phyloP scores from a whole-genome alignment of 202 grass and related monocot genomes.

The Sporobolus alterniflorus region DNA sequence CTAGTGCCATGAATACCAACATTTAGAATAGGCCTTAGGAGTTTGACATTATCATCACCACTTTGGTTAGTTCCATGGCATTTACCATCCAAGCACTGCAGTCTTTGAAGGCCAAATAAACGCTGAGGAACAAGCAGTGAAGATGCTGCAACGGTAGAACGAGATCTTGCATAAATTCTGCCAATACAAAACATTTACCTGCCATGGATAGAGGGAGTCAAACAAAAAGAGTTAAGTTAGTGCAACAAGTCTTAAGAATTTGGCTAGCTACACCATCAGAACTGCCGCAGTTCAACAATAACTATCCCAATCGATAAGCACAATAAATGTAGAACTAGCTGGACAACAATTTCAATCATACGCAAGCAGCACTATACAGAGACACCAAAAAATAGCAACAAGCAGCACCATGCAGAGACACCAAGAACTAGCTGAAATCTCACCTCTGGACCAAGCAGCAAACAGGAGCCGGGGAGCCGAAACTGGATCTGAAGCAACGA shows the following conservation, averaged over 20 bases:
- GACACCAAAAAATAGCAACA: too few species aligned
- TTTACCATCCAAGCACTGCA: not conserved
- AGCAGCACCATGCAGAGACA: too few species aligned
- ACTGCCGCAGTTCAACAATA: not conserved
- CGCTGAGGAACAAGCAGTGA: not conserved
- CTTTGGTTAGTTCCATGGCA: not conserved
- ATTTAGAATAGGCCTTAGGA: slow-evolving; percentile 3
- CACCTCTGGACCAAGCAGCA: too few species aligned
- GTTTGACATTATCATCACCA: not conserved
- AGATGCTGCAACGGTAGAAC: not conserved
- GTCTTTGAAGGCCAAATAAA: not conserved
- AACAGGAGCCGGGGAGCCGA: too few species aligned
- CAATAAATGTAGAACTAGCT: not conserved
- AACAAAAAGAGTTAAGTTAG: not conserved
- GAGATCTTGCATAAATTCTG: slow-evolving; percentile 30
- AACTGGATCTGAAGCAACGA: too few species aligned
- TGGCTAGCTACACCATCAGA: not conserved
- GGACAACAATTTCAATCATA: too few species aligned
- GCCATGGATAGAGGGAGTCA: not conserved
- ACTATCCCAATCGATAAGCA: not conserved
- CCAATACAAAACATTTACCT: slow-evolving; percentile 47
- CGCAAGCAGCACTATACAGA: too few species aligned
- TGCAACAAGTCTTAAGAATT: not conserved
- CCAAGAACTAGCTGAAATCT: too few species aligned
- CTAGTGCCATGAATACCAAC: not conserved